These are phyloP conservation scores for Teunomyces barrocoloradensis DNA, from an alignment of 805 yeast species.

Conservation along the genomic window DNA sequence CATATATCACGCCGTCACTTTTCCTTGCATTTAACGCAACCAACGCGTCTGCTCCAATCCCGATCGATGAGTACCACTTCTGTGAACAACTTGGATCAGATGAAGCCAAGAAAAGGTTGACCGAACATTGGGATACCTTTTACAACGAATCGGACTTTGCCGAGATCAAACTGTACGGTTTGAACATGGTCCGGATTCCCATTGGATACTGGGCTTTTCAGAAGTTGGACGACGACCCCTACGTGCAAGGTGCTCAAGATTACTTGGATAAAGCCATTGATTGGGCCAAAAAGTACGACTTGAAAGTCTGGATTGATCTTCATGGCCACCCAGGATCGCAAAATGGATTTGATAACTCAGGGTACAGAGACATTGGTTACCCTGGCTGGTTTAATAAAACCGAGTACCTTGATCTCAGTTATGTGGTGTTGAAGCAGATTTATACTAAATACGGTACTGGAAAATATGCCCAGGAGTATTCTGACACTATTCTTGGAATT, in stretches of 20 bases:
- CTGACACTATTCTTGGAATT: conserved; percentile 37
- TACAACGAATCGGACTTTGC: conserved; percentile 58
- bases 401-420: conserved; percentile 26
- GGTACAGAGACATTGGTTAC: conserved; percentile 48
- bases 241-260: conserved; percentile 61
- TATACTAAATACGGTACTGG: conserved; percentile 35
- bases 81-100: conserved; percentile 48
- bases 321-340: conserved; percentile 86
- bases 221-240: conserved; percentile 51
- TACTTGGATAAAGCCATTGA: conserved; percentile 63
- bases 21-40: conserved; percentile 40
- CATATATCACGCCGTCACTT: conserved; percentile 66
- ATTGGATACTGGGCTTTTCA: conserved; percentile 81
- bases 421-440: conserved; percentile 31
- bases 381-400: conserved; percentile 36
- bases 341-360: conserved; percentile 84
- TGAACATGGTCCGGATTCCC: conserved; percentile 73
- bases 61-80: conserved; percentile 61
- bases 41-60: conserved; percentile 30
- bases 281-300: conserved; percentile 61
- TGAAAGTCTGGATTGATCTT: conserved; percentile 71
- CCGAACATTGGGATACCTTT: conserved; percentile 57
- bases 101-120: conserved; percentile 41
- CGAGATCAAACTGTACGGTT: conserved; percentile 50
- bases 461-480: conserved; percentile 17